Base-by-base conservation (phyloP, 1,284 basidiomycete species). In the Microstroma glucosiphilum region DNA sequence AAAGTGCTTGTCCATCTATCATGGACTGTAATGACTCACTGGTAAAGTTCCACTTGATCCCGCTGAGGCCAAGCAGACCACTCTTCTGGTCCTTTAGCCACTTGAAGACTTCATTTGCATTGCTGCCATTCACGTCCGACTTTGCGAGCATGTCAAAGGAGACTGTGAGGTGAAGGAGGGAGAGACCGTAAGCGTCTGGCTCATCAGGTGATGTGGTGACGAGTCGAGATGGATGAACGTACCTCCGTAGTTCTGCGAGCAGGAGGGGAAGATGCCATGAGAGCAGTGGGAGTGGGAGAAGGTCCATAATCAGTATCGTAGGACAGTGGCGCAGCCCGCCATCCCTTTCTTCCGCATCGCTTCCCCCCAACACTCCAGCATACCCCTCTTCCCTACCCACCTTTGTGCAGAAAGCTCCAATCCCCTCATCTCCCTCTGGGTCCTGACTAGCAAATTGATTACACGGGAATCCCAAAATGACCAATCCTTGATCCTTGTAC, bases 381-480 rank as follows among this genome's bases (percentile, higher is more conserved):
- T 37, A 4, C 30, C 30, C 9, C 30, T 9, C 30, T 57, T 56
- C 17, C 49, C 40, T 15, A 67, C 73, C 64, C 64, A 76, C 73
- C 58, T 67, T 66, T 55, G 69, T 64, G 65, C 76, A 78, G 57
- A 78, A 76, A 37, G 64, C 64, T 42, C 67, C 66, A 42, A 78
- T 77, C 25, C 62, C 63, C 4, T 77, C 73, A 56, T 78, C 75
- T 43, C 70, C 61, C 17, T 64, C 76, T 12, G 77, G 77, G 54
- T 78, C 75, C 66, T 79, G 77, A 53, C 63, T 60, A 9, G 71
- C 81, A 62, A 90, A 90, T 82, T 92, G 91, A 79, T 94, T 93
- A 82, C 87, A 92, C 40, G 91, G 91, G 83, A 93, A 93, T 1
- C 92, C 91, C 62, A 94, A 83, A 70, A 93, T 85, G 63, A 87